Percentiles rank a stretch among this genome's conserved stretches.
These are phyloP conservation scores for Phlyctochytrium arcticum DNA, from an alignment of 192 early-diverging fungal species.

Conservation along the genomic window DNA sequence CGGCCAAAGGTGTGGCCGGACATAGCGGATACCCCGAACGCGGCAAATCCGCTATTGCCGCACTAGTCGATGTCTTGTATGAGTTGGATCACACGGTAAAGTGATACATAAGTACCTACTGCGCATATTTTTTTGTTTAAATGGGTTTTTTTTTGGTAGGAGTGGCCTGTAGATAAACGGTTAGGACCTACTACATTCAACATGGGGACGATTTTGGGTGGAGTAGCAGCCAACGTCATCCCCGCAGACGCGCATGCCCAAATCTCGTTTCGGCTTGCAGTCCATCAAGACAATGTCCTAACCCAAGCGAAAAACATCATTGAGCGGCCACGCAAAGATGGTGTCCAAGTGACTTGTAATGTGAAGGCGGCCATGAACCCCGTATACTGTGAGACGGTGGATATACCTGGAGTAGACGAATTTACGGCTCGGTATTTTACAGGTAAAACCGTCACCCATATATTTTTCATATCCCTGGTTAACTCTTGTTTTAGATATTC, in stretches of 20 bases:
- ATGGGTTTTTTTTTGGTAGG: conserved; percentile 2
- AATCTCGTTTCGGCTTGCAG: conserved; percentile 43
- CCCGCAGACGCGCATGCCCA: conserved; percentile 36
- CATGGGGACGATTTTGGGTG: conserved; percentile 39
- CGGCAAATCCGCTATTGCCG: conserved; percentile 38
- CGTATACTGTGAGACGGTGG: conserved; percentile 31
- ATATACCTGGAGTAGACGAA: conserved; percentile 4
- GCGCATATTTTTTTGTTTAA: neutral
- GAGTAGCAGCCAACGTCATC: conserved; percentile 48
- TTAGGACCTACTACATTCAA: conserved; percentile 49
- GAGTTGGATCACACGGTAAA: conserved; percentile 32
- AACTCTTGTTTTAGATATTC: conserved; percentile 1
- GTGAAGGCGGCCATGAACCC: conserved; percentile 36
- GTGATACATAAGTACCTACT: neutral
- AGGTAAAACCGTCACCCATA: neutral
- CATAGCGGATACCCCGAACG: conserved; percentile 48
- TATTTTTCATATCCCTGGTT: neutral
- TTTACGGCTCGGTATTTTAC: conserved; percentile 15
- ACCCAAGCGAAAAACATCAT: conserved; percentile 21
- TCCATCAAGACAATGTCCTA: conserved; percentile 32
- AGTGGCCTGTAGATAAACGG: conserved; percentile 29
- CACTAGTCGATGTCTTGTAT: conserved; percentile 37
- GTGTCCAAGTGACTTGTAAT: conserved; percentile 30
- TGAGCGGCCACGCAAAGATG: conserved; percentile 15
- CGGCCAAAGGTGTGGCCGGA: conserved; percentile 11